phyloP scores from a whole-genome alignment of 257 asterid genomes.

The Solanum arcanum region DNA sequence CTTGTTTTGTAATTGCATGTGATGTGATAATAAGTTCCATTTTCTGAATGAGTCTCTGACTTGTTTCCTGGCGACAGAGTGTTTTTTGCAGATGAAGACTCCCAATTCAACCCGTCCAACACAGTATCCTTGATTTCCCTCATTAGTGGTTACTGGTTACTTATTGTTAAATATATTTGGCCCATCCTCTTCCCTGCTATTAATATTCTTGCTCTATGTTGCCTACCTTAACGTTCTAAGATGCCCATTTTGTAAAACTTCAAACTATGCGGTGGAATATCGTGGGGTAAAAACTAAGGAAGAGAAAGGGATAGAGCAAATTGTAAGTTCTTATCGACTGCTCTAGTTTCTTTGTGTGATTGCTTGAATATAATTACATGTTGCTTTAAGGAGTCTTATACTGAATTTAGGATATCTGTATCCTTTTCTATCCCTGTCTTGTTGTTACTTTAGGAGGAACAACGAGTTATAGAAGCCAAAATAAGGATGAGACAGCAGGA shows the following conservation, averaged over 20 bases:
- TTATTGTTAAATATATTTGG: background rate
- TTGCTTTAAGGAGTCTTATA: background rate
- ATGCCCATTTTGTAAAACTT: conserved; percentile 92
- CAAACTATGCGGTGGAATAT: conserved; percentile 89
- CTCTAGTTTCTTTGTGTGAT: background rate
- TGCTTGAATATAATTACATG: background rate
- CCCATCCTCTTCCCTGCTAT: background rate
- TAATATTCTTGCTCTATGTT: background rate
- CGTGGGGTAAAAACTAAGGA: conserved; percentile 90
- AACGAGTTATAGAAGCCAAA: conserved; percentile 95
- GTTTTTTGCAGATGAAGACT: conserved; percentile 95
- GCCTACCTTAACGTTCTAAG: conserved; percentile 45
- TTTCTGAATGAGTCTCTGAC: background rate
- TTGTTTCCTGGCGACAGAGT: conserved; percentile 41
- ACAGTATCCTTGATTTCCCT: conserved; percentile 67
- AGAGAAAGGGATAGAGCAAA: conserved; percentile 69
- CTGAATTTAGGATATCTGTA: background rate
- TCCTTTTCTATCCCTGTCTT: conserved; percentile 2
- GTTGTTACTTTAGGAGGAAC: conserved; percentile 61
- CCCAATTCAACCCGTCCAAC: conserved; percentile 91
- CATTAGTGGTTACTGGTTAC: background rate
- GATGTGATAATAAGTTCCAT: background rate
- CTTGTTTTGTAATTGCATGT: background rate
- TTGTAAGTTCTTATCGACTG: conserved; percentile 36
- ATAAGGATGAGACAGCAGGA: conserved; percentile 95